phyloP scores from a whole-genome alignment of 2,329 filamentous ascomycete genomes.

The Fusarium burgessii region DNA sequence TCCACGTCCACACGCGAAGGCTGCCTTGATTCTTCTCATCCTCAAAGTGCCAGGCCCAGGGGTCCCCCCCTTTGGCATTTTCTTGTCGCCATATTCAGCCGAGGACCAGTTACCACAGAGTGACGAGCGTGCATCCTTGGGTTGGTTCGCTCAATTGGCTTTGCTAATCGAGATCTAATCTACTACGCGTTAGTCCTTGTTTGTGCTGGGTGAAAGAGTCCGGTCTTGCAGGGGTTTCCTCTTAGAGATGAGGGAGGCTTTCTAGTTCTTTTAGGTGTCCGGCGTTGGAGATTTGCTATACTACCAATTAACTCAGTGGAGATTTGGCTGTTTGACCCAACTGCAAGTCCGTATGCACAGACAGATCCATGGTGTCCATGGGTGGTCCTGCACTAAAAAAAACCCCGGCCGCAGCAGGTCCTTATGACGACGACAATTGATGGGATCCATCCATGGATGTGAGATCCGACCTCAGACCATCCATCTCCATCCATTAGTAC shows the following conservation, averaged over 20 bases:
- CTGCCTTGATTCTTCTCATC: conserved; percentile 21
- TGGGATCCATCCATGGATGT: conserved; percentile 5
- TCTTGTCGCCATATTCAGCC: conserved; percentile 3
- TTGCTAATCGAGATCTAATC: conserved; percentile 43
- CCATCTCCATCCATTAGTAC: conserved; percentile 5
- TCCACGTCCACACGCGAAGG: neutral
- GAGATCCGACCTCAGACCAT: conserved; percentile 33
- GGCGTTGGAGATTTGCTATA: conserved; percentile 11
- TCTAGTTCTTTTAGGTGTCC: conserved; percentile 1
- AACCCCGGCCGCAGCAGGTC: conserved; percentile 22
- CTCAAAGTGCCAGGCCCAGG: neutral
- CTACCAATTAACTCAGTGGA: conserved; percentile 10
- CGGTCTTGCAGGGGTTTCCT: conserved; percentile 22
- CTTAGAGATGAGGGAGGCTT: conserved; percentile 12
- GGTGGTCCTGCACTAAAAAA: conserved; percentile 24
- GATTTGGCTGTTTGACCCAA: conserved; percentile 16
- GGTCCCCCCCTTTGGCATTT: conserved; percentile 5
- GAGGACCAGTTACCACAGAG: conserved; percentile 22
- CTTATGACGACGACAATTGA: conserved; percentile 38
- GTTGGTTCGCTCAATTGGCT: conserved; percentile 43
- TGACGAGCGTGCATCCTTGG: conserved; percentile 35
- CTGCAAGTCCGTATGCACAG: conserved; percentile 24
- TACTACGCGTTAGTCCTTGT: conserved; percentile 29
- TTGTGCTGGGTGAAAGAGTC: conserved; percentile 24
- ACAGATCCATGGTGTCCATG: conserved; percentile 16